Evolutionary conservation across 2,329 filamentous ascomycete species (phyloP), one percentile per base, ranked within the genome.

Genomic region (Xylariaceae sp.): DNA sequence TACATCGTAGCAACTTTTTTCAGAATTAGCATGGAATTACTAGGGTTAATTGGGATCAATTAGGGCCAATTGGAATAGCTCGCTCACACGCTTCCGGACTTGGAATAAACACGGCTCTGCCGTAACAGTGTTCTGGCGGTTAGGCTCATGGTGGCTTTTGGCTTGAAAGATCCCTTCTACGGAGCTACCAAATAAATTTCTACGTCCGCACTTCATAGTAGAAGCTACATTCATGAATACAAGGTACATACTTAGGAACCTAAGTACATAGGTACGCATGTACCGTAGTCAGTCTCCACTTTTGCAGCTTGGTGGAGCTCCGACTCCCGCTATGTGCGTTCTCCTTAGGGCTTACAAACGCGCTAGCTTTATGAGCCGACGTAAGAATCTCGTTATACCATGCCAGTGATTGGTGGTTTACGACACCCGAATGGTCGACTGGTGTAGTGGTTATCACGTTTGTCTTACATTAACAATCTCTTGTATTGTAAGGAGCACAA

Each of bases 371-470:
- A 5, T 29, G 10, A n/a, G 23, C 46, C 53, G 53, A 50, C 52
- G 45, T 50, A 57, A 49, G 50, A 47, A n/a, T 3, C 44, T 4
- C 32, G 32, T 14, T 37, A n/a, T 10, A 37, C 32, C 32, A 37
- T 12, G 32, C 32, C 32, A 37, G 14, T 10, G 32, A 3, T 21
- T 16, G 7, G 16, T 46, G 23, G 23, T 44, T 44, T 12, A 26
- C 7, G n/a, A n/a, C n/a, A n/a, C n/a, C n/a, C 21, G 3, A 44
- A 6, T 26, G 61, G 61, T 62, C 58, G 51, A 58, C 56, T 64
- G 61, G 61, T 57, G 61, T 62, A 64, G 61, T 64, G 61, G 61
- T 64, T 57, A 64, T 62, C 61, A 57, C 59, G 48, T 58, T 57
- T 56, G 61, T 59, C 57, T 64, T 64, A 64, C 61, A 64, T 29